Evolutionary conservation across 2,329 filamentous ascomycete species (phyloP).

Genomic region (Aspergillus felis): DNA sequence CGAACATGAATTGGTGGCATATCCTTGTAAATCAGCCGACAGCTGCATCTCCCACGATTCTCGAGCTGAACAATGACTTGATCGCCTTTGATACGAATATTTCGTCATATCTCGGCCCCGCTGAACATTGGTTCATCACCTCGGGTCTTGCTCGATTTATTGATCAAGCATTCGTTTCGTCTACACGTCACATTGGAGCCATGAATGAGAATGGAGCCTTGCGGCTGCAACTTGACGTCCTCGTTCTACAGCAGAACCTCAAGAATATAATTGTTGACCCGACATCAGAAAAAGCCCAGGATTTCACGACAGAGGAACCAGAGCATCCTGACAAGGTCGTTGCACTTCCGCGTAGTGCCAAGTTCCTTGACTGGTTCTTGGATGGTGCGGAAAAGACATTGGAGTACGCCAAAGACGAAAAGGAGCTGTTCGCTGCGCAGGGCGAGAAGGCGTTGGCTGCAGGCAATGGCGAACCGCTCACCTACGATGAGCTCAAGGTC

Average conservation of each 20-base stretch:
- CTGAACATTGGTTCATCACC: slow-evolving; percentile 72
- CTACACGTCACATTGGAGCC: slow-evolving; percentile 65
- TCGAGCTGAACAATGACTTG: slow-evolving; percentile 79
- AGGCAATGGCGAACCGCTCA: slow-evolving; percentile 41
- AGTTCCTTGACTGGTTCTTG: slow-evolving; percentile 47
- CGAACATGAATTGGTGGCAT: slow-evolving; percentile 63
- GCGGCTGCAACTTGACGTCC: slow-evolving; percentile 89
- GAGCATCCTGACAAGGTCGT: slow-evolving; percentile 31
- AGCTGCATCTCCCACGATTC: slow-evolving; percentile 59
- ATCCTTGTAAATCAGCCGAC: slow-evolving; percentile 41
- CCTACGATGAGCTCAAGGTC: slow-evolving; percentile 44
- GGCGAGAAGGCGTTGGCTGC: slow-evolving; percentile 31
- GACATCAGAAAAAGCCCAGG: slow-evolving; percentile 8
- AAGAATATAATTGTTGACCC: slow-evolving; percentile 70
- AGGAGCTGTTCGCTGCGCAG: slow-evolving; percentile 36
- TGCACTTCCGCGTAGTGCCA: slow-evolving; percentile 41
- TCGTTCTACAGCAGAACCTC: slow-evolving; percentile 93
- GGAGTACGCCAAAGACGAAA: slow-evolving; percentile 43
- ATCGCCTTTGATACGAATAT: slow-evolving; percentile 85
- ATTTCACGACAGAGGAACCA: slow-evolving; percentile 2
- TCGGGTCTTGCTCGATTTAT: slow-evolving; percentile 72
- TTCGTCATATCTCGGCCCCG: slow-evolving; percentile 64
- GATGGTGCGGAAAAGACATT: slow-evolving; percentile 44
- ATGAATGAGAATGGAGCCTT: slow-evolving; percentile 82
- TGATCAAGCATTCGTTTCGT: slow-evolving; percentile 72